phyloP scores from a whole-genome alignment of 1,139 yeast species.

The Pichia sp. region DNA sequence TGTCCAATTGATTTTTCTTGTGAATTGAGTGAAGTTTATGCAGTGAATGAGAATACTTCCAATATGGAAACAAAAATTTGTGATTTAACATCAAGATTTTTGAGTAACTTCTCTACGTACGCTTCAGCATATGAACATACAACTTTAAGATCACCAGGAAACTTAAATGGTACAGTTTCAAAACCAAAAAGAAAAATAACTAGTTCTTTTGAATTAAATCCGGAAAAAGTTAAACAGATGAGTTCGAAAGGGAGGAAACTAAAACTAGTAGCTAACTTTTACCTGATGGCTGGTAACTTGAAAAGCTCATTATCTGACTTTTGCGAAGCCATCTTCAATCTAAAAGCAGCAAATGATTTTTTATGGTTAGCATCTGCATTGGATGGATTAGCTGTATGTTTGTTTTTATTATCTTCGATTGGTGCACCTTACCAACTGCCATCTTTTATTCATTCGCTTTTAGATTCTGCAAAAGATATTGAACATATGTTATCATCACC shows the following conservation, averaged over 20 bases:
- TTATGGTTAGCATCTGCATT: slow-evolving; percentile 86
- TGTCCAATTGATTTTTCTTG: slow-evolving; percentile 34
- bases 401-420: slow-evolving; percentile 54
- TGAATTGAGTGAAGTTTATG: slow-evolving; percentile 10
- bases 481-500: slow-evolving; percentile 32
- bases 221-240: slow-evolving; percentile 32
- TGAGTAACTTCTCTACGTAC: slow-evolving; percentile 58
- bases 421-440: slow-evolving; percentile 61
- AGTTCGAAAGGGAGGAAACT: slow-evolving; percentile 57
- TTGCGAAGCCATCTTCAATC: slow-evolving; percentile 58
- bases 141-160: slow-evolving; percentile 69
- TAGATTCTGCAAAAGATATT: slow-evolving; percentile 21
- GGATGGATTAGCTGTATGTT: slow-evolving; percentile 69
- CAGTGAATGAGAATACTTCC: slow-evolving; percentile 18
- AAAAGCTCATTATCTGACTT: slow-evolving; percentile 65
- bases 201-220: slow-evolving; percentile 31
- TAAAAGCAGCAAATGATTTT: slow-evolving; percentile 64
- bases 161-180: slow-evolving; percentile 36
- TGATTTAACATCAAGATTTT: slow-evolving; percentile 60
- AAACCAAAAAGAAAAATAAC: slow-evolving; percentile 35
- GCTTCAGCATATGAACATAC: slow-evolving; percentile 67
- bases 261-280: slow-evolving; percentile 72
- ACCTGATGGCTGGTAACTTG: slow-evolving; percentile 72
- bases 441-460: slow-evolving; percentile 33
- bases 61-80: slow-evolving; percentile 65